Base-by-base conservation (phyloP, 176 grass and related monocot genomes). In the Stipa capillata region DNA sequence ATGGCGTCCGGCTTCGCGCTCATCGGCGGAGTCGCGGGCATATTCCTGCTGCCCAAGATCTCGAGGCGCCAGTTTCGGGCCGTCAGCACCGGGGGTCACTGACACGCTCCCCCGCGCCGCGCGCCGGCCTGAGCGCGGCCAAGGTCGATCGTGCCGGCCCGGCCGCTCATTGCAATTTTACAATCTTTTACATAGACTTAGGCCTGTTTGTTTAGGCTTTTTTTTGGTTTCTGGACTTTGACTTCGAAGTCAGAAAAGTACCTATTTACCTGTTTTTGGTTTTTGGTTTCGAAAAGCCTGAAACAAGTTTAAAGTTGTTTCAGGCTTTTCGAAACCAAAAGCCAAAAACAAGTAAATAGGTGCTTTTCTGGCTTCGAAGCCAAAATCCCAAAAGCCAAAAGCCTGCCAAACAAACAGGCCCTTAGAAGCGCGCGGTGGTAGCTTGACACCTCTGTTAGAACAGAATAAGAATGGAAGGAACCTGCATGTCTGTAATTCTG, bases 11-110 rank as follows among this genome's bases (percentile, higher is more conserved):
- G 37, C 16, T 83, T 97, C 48, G 91, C 91, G 12, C 84, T 97
- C 35, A 66, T 90, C 14, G 65, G 79, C 47, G 91, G 82, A 32
- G 4, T 94, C 40, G 87, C 60, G 5, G 94, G 89, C 39, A 5
- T 86, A 7, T 94, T 97, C 85, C 55, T 91, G 49, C 91, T 97
- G 35, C 94, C 94, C 31, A 97, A 69, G 82, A 60, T 88, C 61
- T 94, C 94, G 7, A 82, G 73, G 73, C 79, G 43, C 49, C 80
- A 79, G 63, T 97, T 97, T 82, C 76, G 78, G 64, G 69, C 87
- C 51, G 76, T 84, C 62, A 80, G 88, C 70, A 69, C 68, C 5
- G 67, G 42, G 17, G 87, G 87, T 16, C 94, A 97, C 74, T 97
- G 83, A 92, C n/a, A n/a, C n/a, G n/a, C n/a, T n/a, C n/a, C n/a